Base-by-base conservation (phyloP, 331 rosid genomes). In the Quercus lobata region DNA sequence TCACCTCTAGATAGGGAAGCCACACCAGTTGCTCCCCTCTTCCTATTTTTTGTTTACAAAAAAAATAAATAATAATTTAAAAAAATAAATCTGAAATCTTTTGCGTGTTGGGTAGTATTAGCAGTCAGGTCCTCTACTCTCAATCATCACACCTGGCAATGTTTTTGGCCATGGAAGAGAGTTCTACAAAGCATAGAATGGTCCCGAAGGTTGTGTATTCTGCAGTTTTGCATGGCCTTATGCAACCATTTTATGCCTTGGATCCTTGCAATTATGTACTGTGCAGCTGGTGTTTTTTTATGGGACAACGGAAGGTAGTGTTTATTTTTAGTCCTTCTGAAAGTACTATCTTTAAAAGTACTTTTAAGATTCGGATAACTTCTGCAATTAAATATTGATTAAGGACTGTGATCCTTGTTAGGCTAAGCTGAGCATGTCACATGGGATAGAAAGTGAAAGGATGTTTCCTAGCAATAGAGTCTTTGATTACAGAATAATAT, bases 271-370 rank as follows among this genome's bases (percentile, higher is more conserved):
- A 34, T 32, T 19, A 68, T 68, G 53, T 6, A 18, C 49, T 19
- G 25, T 6, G 4, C 29, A 60, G 6, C 6, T 34, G 71, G 49
- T 17, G 71, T 54, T 22, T 49, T 79, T 79, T 57, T 30, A 76
- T 21, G 78, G 78, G 78, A 52, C 83, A 79, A 79, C 17, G 55
- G 72, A 2, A 34, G 25, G 53, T 71, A 46, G 49, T 34, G 72
- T 18, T 14, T 29, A 44, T 65, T 11, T 44, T 27, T 9, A 18
- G 24, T 18, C 17, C 72, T 66, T 32, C 10, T 24, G 1, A 66
- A 66, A 34, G 72, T 66, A 34, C 46, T 1, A 17, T 5, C 15
- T 66, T 6, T 7, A 46, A 46, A 17, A 8, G 21, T 29, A 15
- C 14, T 65, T 35, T 35, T 21, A 65, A 68, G n/a, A 18, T 34